These are phyloP conservation scores for Fusarium ambrosium DNA, from an alignment of 2,329 filamentous ascomycete species.

Conservation along the genomic window DNA sequence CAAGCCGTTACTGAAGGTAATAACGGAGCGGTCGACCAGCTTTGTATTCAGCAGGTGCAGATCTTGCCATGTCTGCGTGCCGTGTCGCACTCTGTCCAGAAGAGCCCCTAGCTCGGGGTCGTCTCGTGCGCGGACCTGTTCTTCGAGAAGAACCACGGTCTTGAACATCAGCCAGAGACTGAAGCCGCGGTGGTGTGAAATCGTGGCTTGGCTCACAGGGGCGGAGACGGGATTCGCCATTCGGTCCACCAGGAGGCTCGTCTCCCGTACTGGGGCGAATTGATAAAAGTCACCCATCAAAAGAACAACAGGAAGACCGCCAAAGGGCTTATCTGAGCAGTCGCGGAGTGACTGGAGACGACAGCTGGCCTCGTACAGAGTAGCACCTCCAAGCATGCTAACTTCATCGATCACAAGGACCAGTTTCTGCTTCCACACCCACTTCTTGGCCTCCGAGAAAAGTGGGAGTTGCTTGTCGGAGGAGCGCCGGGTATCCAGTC, in stretches of 20 bases:
- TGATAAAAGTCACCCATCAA: too few species aligned
- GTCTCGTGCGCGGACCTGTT: constrained; percentile 17
- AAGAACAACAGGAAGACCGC: too few species aligned
- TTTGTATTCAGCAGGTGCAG: constrained; percentile 8
- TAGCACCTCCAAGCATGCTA: constrained; percentile 18
- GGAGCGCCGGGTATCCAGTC: too few species aligned
- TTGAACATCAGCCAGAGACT: constrained; percentile 25
- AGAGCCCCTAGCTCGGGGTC: neutral
- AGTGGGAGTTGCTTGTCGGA: too few species aligned
- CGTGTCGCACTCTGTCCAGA: neutral
- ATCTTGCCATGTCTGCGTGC: constrained; percentile 9
- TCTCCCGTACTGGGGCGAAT: constrained; percentile 6
- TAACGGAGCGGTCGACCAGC: constrained; percentile 19
- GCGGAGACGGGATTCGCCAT: constrained; percentile 8
- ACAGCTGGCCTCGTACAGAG: constrained; percentile 15
- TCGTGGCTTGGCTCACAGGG: constrained; percentile 3
- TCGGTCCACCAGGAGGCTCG: constrained; percentile 14
- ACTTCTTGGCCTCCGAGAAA: too few species aligned
- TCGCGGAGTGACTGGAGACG: constrained; percentile 15
- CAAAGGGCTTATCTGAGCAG: constrained; percentile 7
- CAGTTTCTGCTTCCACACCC: too few species aligned
- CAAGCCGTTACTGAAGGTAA: constrained; percentile 26
- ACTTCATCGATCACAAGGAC: constrained; percentile 23
- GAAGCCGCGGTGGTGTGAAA: constrained; percentile 14
- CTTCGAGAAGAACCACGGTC: constrained; percentile 21